Evolutionary conservation across 768 basidiomycete genomes (phyloP), one percentile per base, ranked within the genome.

Genomic region (Sutorius australiensis): DNA sequence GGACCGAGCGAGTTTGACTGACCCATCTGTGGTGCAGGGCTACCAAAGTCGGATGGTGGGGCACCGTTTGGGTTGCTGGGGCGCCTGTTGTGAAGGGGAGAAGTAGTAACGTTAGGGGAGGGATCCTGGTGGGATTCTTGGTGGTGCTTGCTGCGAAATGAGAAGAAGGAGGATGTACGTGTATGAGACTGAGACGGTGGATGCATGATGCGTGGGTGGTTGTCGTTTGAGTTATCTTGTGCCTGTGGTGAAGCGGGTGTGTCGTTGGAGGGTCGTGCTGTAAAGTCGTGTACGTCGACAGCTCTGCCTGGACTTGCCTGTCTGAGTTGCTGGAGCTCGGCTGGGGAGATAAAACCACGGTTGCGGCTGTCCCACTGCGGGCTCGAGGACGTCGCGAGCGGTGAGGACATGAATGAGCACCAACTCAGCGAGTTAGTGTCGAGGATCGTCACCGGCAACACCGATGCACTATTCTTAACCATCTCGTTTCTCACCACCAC

Each of bases 111-210:
- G 59, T 45, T 53, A 40, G 67, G 62, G 42, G 66, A 46, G 28
- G 48, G 1, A 7, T 64, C 62, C 17, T 53, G 61, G 1, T 45
- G 33, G 21, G 42, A 48, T 12, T 56, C 61, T 43, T 61, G 61
- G 37, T 59, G 59, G 8, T 70, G 68, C 54, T 73, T 80, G 57
- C 62, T 73, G 56, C 75, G 75, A 66, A 86, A 83, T 16, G 82
- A 79, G 67, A 86, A 86, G 73, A 84, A 82, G 27, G 84, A 86
- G 7, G 80, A 70, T n/a, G 82, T 75, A 37, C 83, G 80, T 33
- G 77, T 60, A 63, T 85, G 84, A 13, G 69, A 53, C 32, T 62
- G 63, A 13, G 65, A 50, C 44, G 53, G 36, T 11, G 61, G 47
- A 12, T 64, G 55, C 63, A 62, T 70, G 53, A 68, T 48, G 44